These are phyloP conservation scores for Ophiostoma ulmi DNA, from an alignment of 2,329 filamentous ascomycete species.

Conservation along the genomic window DNA sequence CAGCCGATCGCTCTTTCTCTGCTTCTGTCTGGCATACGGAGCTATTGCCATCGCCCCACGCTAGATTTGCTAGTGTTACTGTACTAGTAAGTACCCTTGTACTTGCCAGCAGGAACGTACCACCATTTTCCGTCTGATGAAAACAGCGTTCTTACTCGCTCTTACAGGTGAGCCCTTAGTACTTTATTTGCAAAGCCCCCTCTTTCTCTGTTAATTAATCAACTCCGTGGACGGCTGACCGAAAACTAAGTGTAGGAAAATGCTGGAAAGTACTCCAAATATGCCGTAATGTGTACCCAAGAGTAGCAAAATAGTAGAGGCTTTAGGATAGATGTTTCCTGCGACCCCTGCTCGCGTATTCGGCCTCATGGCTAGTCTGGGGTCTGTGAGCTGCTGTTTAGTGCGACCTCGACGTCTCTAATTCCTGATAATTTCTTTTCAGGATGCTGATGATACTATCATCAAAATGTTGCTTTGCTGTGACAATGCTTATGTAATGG, in stretches of 20 bases:
- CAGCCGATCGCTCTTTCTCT: not conserved
- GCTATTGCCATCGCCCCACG: not conserved
- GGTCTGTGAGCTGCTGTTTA: not conserved
- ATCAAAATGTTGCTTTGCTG: not conserved
- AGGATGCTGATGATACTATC: not conserved
- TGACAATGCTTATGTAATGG: not conserved
- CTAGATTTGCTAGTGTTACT: not conserved
- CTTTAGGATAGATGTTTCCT: not conserved
- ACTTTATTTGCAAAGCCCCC: not conserved
- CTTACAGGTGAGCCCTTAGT: not conserved
- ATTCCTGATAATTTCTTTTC: not conserved
- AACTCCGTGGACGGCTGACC: conserved; percentile 14
- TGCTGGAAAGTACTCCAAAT: not conserved
- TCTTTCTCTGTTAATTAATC: conserved; percentile 6
- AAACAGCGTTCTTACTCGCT: not conserved
- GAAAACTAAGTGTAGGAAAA: not conserved
- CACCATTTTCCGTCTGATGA: not conserved
- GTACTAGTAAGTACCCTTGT: not conserved
- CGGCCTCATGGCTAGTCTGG: conserved; percentile 3
- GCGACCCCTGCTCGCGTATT: conserved; percentile 8
- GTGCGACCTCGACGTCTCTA: not conserved
- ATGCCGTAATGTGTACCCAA: not conserved
- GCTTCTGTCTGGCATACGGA: not conserved
- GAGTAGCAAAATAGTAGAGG: not conserved
- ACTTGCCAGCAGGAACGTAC: conserved; percentile 5